Evolutionary conservation across 306 rosid genomes (phyloP), one percentile per base, ranked within the genome.

Genomic region (Ceratonia siliqua): DNA sequence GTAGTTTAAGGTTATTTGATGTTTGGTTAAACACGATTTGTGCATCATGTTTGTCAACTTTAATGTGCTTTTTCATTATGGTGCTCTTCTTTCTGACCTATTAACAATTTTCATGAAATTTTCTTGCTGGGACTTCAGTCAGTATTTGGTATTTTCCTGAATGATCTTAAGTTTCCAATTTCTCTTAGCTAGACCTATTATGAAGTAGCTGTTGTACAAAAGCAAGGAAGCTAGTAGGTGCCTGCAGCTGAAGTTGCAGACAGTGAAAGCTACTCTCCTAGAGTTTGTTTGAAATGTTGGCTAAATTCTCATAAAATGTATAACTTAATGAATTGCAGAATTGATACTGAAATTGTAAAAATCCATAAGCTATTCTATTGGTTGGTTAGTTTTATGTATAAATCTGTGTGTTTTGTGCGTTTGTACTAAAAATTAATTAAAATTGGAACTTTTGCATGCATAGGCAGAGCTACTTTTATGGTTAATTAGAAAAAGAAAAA

Each of bases 31-130:
- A 43, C 21, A 38, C 53, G 20, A 62, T 53, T 30, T 62, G 6
- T 45, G 35, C 69, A 62, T 64, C 62, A 72, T 76, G 58, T 64
- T 73, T 72, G 33, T 80, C 28, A 14, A 27, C 45, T 43, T 27
- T 53, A 68, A 36, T 36, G 24, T 72, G 74, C 49, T 78, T 59
- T 21, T 71, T 76, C 41, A 30, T 30, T 32, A 53, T 55, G 43
- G 17, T 57, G 20, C 45, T 21, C 54, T 17, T 75, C 25, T 49
- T 65, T 8, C 52, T 30, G 22, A 41, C 36, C 68, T 36, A 35
- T 55, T 66, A 59, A 74, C 52, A 49, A 58, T 45, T 69, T 58
- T 48, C 55, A 50, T 61, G 53, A 68, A 59, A 38, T 55, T 35
- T n/a, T 28, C 41, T 6, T 32, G 21, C 22, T 32, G 6, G n/a